phyloP scores from a whole-genome alignment of 176 grass and related monocot genomes.

The Microstegium vimineum region DNA sequence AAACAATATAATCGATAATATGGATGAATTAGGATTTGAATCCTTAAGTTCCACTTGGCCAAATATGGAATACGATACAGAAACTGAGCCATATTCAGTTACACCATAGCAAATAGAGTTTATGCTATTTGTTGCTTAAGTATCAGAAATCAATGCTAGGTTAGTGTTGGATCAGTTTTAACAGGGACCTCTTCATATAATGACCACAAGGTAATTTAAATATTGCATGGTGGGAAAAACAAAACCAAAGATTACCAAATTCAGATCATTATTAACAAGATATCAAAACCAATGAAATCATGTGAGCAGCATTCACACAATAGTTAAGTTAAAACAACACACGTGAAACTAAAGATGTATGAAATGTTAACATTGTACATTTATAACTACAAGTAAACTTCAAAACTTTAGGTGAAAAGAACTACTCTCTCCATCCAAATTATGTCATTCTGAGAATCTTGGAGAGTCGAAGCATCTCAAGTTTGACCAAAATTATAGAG shows the following conservation, averaged over 20 bases:
- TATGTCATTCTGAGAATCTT: no score
- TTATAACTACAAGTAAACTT: neutral
- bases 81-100: neutral
- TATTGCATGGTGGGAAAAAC: neutral
- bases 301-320: neutral
- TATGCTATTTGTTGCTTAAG: neutral
- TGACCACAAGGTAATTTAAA: neutral
- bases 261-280: neutral
- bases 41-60: neutral
- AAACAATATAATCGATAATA: conserved; percentile 9
- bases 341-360: neutral
- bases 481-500: no score
- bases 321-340: neutral
- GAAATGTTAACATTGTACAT: neutral
- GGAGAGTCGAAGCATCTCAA: no score
- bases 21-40: neutral
- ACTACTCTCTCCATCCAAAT: no score
- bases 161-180: neutral
- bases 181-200: neutral
- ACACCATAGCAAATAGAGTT: neutral
- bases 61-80: neutral
- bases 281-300: neutral
- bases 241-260: neutral
- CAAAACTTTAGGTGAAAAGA: neutral
- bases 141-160: neutral